Evolutionary conservation across 2,329 filamentous ascomycete species (phyloP).

Genomic region (Botrytis cinerea): DNA sequence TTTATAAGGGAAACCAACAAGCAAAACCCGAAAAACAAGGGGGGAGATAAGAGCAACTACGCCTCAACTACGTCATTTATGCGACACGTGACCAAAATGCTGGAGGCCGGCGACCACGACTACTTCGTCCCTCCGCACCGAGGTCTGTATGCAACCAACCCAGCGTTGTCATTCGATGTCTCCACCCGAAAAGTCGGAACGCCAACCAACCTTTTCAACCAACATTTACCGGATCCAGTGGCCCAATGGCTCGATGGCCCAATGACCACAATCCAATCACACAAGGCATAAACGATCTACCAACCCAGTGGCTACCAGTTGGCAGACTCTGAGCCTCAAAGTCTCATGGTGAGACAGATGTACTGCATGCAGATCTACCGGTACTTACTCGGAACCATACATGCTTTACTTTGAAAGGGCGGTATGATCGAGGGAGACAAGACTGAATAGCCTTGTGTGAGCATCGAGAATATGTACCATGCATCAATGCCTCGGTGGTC

Average conservation of each 20-base stretch:
- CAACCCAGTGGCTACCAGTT: not conserved
- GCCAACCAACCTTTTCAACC: not conserved
- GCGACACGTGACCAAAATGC: not conserved
- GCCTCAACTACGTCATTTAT: conserved; percentile 13
- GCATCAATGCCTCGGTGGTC: not conserved
- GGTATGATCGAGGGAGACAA: conserved; percentile 2
- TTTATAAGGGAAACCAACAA: not conserved
- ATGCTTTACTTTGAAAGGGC: not conserved
- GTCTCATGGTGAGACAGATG: not conserved
- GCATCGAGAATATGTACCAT: not conserved
- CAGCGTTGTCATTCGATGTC: not conserved
- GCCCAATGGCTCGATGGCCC: not conserved
- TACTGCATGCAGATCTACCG: not conserved
- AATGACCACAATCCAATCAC: not conserved
- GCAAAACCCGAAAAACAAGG: not conserved
- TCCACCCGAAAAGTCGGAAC: not conserved
- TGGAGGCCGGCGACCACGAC: not conserved
- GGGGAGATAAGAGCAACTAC: not conserved
- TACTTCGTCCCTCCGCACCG: not conserved
- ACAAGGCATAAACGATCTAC: not conserved
- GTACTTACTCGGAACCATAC: not conserved
- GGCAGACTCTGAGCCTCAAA: not conserved
- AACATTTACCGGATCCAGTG: not conserved
- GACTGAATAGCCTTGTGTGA: not conserved
- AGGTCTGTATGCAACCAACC: not conserved